Conservation (phyloP, 345 rosid species). For the Rhodamnia rubescens region DNA sequence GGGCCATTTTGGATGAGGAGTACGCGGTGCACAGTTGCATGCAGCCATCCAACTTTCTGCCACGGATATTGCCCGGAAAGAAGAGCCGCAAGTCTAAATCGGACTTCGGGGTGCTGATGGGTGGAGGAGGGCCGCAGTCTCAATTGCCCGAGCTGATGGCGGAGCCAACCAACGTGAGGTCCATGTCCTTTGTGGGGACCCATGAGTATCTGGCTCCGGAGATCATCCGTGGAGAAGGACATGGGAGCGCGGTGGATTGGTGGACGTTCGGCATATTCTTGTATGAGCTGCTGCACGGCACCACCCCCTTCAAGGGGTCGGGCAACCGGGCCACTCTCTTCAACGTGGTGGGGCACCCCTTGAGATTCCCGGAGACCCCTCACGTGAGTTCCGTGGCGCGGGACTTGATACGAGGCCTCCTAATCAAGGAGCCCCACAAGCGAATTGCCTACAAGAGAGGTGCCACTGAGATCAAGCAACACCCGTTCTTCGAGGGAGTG, state of each 20-base stretch:
- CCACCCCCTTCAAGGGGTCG: constrained; percentile 83
- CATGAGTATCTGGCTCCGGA: constrained; percentile 91
- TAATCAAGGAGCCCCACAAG: constrained; percentile 77
- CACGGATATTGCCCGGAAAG: constrained; percentile 60
- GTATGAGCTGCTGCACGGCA: constrained; percentile 73
- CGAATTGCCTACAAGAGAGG: constrained; percentile 76
- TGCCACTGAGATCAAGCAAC: constrained; percentile 88
- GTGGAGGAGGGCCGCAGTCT: constrained; percentile 23
- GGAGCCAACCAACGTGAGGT: constrained; percentile 77
- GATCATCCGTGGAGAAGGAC: constrained; percentile 93
- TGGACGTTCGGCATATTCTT: constrained; percentile 88
- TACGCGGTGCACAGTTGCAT: constrained; percentile 47
- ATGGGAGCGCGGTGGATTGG: constrained; percentile 97
- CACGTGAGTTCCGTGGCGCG: constrained; percentile 56
- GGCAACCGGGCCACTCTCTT: constrained; percentile 85
- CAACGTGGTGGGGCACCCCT: constrained; percentile 79
- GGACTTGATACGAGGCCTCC: constrained; percentile 65
- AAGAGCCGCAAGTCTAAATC: constrained; percentile 83
- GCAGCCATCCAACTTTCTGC: constrained; percentile 74
- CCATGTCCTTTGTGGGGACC: constrained; percentile 93
- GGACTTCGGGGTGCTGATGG: constrained; percentile 49
- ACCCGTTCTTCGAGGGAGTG: constrained; percentile 80
- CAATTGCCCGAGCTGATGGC: constrained; percentile 79
- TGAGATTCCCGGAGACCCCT: constrained; percentile 69
- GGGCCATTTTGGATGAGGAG: constrained; percentile 55